Conservation (phyloP, 805 yeast species). For the Vanderwaltozyma tropicalis region DNA sequence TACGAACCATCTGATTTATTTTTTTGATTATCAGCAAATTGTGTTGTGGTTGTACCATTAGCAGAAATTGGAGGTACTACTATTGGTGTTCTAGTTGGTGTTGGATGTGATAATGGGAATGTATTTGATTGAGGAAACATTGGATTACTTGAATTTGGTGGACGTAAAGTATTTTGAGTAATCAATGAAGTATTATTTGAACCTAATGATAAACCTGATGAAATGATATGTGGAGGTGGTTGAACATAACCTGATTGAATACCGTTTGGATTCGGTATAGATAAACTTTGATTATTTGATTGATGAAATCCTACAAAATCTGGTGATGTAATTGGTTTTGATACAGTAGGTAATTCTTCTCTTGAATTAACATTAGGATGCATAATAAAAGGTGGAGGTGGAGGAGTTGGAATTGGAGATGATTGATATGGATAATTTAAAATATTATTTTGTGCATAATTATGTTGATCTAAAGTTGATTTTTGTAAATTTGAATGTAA, state of each 20-base stretch:
- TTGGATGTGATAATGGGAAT: constrained; percentile 2
- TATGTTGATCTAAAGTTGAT: neutral
- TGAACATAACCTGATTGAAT: neutral
- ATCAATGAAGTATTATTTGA: neutral
- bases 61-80: neutral
- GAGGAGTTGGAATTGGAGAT: constrained; percentile 4
- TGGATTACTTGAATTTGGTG: neutral
- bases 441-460: neutral
- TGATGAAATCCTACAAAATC: neutral
- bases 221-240: neutral
- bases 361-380: neutral
- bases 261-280: neutral
- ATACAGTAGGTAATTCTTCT: constrained; percentile 1
- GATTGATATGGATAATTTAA: constrained; percentile 1
- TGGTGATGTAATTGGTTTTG: neutral
- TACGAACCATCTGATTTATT: neutral
- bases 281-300: neutral
- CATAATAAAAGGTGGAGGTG: neutral
- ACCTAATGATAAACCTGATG: too few species aligned
- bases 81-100: constrained; percentile 2
- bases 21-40: neutral
- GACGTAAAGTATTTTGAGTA: neutral
- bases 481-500: neutral
- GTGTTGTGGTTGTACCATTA: neutral
- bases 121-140: neutral